Evolutionary conservation across 495 filamentous ascomycete species (phyloP), one percentile per base, ranked within the genome.

Genomic region (Lophiotrema nucula): DNA sequence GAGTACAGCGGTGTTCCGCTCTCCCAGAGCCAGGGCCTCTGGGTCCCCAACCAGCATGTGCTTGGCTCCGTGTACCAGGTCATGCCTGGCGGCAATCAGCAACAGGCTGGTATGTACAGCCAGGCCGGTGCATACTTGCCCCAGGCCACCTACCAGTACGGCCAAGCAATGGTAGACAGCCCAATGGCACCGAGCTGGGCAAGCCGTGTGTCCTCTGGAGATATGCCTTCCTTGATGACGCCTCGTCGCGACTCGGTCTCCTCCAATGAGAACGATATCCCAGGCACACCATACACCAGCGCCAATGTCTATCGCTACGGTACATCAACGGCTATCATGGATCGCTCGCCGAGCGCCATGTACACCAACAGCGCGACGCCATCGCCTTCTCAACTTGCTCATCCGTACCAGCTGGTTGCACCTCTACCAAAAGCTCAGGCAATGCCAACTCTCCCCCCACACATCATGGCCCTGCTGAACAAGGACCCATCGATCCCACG

Each of bases 401-500:
- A 68, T 49, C 61, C 72, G 8, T 70, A 71, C 45, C 53, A 68
- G 35, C 58, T 64, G 55, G 68, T 72, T 3, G 73, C 75, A 26
- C 72, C 77, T 33, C 60, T 71, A 24, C 65, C 71, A 27, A 87
- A 86, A 72, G 68, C 74, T 44, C 65, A 73, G 38, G 68, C 70
- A 21, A 77, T 77, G 53, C 81, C 80, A 50, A 77, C 81, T 43
- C 74, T 86, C 46, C 75, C 87, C 25, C 77, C 83, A 53, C 81
- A 88, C 25, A 76, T 96, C 25, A 80, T 92, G 59, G 77, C 78
- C 19, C 74, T 95, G 50, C 80, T 92, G 6, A 77, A 84, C 56
- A 80, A 86, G 62, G 83, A 88, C 6, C 92, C 95, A 19, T 70
- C 83, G 1, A 95, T 97, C 62, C 93, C 93, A n/a, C 76, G 79